phyloP scores from a whole-genome alignment of 1,284 basidiomycete genomes.

The Sanghuangporus baumii region DNA sequence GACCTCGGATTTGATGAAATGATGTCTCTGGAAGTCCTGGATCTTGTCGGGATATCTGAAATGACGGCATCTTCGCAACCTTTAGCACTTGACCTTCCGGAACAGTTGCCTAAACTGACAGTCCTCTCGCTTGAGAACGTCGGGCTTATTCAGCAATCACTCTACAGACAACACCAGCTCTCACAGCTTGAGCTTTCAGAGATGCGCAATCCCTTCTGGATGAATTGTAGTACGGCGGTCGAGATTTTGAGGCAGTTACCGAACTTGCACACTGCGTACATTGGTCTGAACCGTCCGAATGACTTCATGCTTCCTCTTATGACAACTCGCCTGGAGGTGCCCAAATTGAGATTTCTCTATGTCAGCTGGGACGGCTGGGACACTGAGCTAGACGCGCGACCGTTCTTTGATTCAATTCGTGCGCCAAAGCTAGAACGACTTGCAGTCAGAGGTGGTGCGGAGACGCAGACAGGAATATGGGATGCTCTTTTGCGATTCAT shows the following conservation, averaged over 20 bases:
- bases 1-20: constrained; percentile 1
- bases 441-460: not conserved
- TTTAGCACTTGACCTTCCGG: constrained; percentile 1
- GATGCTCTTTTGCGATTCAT: constrained; percentile 3
- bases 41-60: constrained; percentile 2
- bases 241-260: constrained; percentile 2
- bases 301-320: not conserved
- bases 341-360: not conserved
- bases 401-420: not conserved
- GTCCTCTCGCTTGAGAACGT: constrained; percentile 3
- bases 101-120: not conserved
- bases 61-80: not conserved
- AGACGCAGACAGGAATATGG: not conserved
- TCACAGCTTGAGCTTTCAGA: constrained; percentile 10
- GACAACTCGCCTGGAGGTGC: not conserved
- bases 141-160: not conserved
- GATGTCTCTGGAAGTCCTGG: not conserved
- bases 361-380: constrained; percentile 10
- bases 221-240: not conserved
- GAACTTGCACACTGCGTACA: constrained; percentile 1
- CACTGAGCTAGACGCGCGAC: not conserved
- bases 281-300: constrained; percentile 3
- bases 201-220: constrained; percentile 6
- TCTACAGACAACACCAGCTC: constrained; percentile 1
- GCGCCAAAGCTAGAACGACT: constrained; percentile 7